A percentile compares a stretch with the other conserved stretches of the same genome.
phyloP scores from a whole-genome alignment of 148 eudicot species.

The Suaeda aralocaspica region DNA sequence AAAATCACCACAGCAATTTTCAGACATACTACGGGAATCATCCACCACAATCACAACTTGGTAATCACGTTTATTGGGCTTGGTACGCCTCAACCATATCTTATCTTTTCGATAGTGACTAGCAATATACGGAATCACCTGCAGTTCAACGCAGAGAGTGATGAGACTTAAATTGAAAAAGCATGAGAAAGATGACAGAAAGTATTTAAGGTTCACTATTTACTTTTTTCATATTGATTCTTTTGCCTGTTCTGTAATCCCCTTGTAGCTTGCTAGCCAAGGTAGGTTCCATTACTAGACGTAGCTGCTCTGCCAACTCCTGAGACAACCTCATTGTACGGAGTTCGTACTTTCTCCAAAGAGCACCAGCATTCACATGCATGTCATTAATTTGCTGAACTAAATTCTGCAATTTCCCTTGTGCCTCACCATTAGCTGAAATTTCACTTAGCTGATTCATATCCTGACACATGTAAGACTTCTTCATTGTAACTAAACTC shows the following conservation, averaged over 20 bases:
- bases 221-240: slow-evolving; percentile 99
- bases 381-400: slow-evolving; percentile 42
- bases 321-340: slow-evolving; percentile 86
- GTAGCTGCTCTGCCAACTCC: slow-evolving; percentile 94
- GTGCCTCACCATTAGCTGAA: slow-evolving; percentile 34
- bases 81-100: slow-evolving; percentile 94
- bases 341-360: slow-evolving; percentile 79
- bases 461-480: slow-evolving; percentile 41
- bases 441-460: slow-evolving; percentile 33
- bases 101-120: slow-evolving; percentile 94
- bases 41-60: slow-evolving; percentile 93
- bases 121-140: slow-evolving; percentile 93
- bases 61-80: slow-evolving; percentile 90
- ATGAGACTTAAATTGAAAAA: slow-evolving; percentile 1
- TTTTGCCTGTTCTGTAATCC: slow-evolving; percentile 95
- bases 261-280: slow-evolving; percentile 97
- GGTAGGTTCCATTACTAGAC: slow-evolving; percentile 94
- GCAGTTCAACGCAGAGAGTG: slow-evolving; percentile 11
- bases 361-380: slow-evolving; percentile 46
- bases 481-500: slow-evolving; percentile 58
- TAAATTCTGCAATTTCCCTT: slow-evolving; percentile 39
- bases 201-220: not conserved
- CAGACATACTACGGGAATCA: slow-evolving; percentile 97
- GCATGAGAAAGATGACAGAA: not conserved
- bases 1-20: slow-evolving; percentile 73